phyloP scores from a whole-genome alignment of 2,329 filamentous ascomycete species.

The Thielaviopsis populi region DNA sequence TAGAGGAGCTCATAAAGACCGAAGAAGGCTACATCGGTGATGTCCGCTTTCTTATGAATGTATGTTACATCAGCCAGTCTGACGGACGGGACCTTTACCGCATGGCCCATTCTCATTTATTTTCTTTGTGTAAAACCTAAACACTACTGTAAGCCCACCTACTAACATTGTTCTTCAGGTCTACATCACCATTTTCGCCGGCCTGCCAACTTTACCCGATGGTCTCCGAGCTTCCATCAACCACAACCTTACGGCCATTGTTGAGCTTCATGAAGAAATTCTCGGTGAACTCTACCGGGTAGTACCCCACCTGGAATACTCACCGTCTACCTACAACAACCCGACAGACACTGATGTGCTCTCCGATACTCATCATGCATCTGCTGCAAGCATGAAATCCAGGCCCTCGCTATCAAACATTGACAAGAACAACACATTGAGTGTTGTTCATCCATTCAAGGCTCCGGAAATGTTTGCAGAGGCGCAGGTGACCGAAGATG shows the following conservation, averaged over 20 bases:
- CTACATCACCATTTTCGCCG: constrained; percentile 59
- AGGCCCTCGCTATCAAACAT: background rate
- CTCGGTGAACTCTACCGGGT: constrained; percentile 56
- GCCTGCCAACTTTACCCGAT: constrained; percentile 49
- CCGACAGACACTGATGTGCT: background rate
- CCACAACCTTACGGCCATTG: constrained; percentile 61
- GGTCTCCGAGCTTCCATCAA: constrained; percentile 59
- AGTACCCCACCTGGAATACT: constrained; percentile 53
- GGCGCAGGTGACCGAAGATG: constrained; percentile 43
- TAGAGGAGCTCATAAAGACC: constrained; percentile 74
- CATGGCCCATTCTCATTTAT: no score
- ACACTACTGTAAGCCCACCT: constrained; percentile 13
- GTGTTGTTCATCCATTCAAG: constrained; percentile 30
- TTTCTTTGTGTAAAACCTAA: background rate
- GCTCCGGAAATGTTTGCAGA: constrained; percentile 40
- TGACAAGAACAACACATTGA: background rate
- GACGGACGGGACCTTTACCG: background rate
- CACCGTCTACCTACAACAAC: background rate
- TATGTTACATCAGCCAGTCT: constrained; percentile 28
- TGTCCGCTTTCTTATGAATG: constrained; percentile 72
- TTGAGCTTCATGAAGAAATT: constrained; percentile 71
- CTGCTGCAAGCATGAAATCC: constrained; percentile 26
- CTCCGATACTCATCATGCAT: background rate
- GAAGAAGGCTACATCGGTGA: constrained; percentile 84
- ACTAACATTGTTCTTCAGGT: constrained; percentile 33